Evolutionary conservation across 2,329 filamentous ascomycete species (phyloP), one percentile per base, ranked within the genome.

Genomic region (Aschersonia sp.): DNA sequence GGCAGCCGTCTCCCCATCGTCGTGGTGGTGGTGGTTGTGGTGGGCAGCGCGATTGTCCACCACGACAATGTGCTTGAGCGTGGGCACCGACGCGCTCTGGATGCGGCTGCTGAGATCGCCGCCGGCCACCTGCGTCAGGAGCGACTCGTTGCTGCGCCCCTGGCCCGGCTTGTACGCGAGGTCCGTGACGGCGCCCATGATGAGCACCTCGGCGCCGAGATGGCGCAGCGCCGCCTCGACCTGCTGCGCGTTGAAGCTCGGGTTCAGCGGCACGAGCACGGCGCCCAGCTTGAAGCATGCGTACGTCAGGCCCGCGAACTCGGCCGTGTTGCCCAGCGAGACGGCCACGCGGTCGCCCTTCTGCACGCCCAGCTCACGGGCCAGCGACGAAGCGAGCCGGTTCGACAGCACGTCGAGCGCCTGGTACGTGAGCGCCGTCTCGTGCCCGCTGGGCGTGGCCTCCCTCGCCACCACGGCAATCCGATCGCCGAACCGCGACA

Each of bases 281-380:
- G 87, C 90, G n/a, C 92, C 92, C 8, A 97, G 75, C 65, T 97
- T 97, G 70, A 90, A 95, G 47, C 92, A 64, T 1, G 89, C 89
- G 65, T 97, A 97, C 5, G 84, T 90, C 22, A 92, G 74, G 45
- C 83, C 81, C 4, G 86, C 87, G 61, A 87, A 90, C 63, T 95
- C 88, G 55, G 83, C 70, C 42, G 80, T 82, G 64, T 95, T 97
- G 12, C 90, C 90, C 46, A 96, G 68, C 51, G 83, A 90, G 30
- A 96, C 79, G 11, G 86, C 89, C 9, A 97, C 85, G 33, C 87
- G 76, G 60, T 94, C 83, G 5, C 87, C 88, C 58, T 89, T 94
- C 51, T 68, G 71, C 1, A 96, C 85, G 4, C 87, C 87, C 0
- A 83, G 67, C 0, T 76, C 76, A 30, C 14, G 11, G 3, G 74